Evolutionary conservation across 169 alveolate species (phyloP).

Genomic region (Ichthyophthirius multifiliis): DNA sequence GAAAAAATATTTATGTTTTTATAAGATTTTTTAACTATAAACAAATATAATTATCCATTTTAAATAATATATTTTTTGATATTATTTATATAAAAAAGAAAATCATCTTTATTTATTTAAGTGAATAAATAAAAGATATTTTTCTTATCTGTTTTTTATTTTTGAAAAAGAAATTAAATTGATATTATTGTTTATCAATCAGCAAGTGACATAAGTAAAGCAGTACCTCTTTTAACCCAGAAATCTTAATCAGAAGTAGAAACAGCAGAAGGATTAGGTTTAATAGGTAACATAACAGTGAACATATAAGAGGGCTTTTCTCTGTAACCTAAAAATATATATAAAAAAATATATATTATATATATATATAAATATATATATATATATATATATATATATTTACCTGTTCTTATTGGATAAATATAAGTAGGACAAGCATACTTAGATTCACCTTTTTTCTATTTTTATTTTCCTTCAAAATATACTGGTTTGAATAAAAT

Average conservation of each 20-base stretch:
- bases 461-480: slow-evolving; percentile 64
- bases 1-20: too few relatives aligned
- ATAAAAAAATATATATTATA: slow-evolving; percentile 20
- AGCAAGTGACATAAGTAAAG: slow-evolving; percentile 81
- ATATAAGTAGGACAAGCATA: slow-evolving; percentile 92
- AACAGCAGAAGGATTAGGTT: slow-evolving; percentile 19
- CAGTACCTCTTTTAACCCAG: slow-evolving; percentile 94
- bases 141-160: too few relatives aligned
- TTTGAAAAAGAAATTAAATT: too few relatives aligned
- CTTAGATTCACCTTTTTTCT: slow-evolving; percentile 36
- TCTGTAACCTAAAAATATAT: slow-evolving; percentile 66
- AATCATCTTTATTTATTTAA: too few relatives aligned
- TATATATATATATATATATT: too few relatives aligned
- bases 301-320: slow-evolving; percentile 87
- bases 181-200: slow-evolving; percentile 36
- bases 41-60: too few relatives aligned
- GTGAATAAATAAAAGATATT: too few relatives aligned
- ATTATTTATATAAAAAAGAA: too few relatives aligned
- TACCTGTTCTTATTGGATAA: slow-evolving; percentile 77
- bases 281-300: slow-evolving; percentile 46
- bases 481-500: slow-evolving; percentile 90
- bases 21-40: too few relatives aligned
- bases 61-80: too few relatives aligned
- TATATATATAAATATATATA: too few relatives aligned
- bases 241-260: slow-evolving; percentile 61